Conservation (phyloP, 1,284 basidiomycete genomes). For the Omphalotus olearius region DNA sequence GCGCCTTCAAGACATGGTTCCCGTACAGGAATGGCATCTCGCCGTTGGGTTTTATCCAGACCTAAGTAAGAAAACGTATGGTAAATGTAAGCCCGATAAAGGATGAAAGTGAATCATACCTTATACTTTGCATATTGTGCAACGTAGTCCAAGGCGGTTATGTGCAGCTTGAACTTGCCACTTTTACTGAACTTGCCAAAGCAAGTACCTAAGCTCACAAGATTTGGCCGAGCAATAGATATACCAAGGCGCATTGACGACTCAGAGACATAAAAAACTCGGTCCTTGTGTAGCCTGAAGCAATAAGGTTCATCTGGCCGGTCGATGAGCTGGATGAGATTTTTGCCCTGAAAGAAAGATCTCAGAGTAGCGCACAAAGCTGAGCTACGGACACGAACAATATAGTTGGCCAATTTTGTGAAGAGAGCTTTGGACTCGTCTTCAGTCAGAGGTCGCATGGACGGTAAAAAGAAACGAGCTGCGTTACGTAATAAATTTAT, state of each 20-base stretch:
- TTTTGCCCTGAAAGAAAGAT: slow-evolving; percentile 61
- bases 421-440: slow-evolving; percentile 87
- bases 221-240: slow-evolving; percentile 88
- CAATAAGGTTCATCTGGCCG: slow-evolving; percentile 83
- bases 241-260: slow-evolving; percentile 90
- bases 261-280: slow-evolving; percentile 93
- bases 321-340: slow-evolving; percentile 87
- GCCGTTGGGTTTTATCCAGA: slow-evolving; percentile 99
- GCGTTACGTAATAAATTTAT: neutral
- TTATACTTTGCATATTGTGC: slow-evolving; percentile 99
- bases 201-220: slow-evolving; percentile 93
- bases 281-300: slow-evolving; percentile 87
- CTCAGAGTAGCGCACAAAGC: neutral
- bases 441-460: slow-evolving; percentile 81
- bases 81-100: neutral
- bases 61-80: slow-evolving; percentile 40
- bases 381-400: slow-evolving; percentile 44
- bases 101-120: slow-evolving; percentile 39
- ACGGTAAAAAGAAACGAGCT: neutral
- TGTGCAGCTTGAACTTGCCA: slow-evolving; percentile 96
- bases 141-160: slow-evolving; percentile 90
- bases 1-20: slow-evolving; percentile 98
- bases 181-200: slow-evolving; percentile 98
- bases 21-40: slow-evolving; percentile 99
- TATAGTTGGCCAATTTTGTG: slow-evolving; percentile 88